phyloP scores from a whole-genome alignment of 2,329 filamentous ascomycete genomes.

The Huntiella omanensis region DNA sequence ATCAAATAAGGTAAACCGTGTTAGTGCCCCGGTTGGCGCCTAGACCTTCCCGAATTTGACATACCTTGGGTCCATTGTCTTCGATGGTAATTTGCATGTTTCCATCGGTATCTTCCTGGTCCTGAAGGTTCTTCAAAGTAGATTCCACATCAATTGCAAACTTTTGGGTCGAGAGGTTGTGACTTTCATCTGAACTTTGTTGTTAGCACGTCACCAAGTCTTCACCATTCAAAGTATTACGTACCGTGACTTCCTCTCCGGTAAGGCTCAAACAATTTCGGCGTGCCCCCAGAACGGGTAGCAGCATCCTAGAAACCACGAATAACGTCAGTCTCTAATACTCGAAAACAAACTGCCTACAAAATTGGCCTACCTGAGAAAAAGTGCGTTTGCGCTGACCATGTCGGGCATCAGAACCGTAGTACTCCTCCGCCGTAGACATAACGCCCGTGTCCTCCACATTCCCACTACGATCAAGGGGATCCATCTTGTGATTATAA shows the following conservation, averaged over 20 bases:
- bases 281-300: background rate
- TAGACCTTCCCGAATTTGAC: constrained; percentile 5
- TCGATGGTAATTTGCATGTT: constrained; percentile 98
- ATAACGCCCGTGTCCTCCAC: constrained; percentile 30
- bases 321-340: too few relatives aligned
- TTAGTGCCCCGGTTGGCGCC: constrained; percentile 8
- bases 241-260: constrained; percentile 40
- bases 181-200: constrained; percentile 7
- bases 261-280: constrained; percentile 26
- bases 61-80: constrained; percentile 76
- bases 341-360: background rate
- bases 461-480: constrained; percentile 17
- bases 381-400: constrained; percentile 35
- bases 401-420: constrained; percentile 35
- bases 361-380: constrained; percentile 27
- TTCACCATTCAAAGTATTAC: constrained; percentile 11
- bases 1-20: background rate
- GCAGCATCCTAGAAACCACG: too few relatives aligned
- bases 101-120: constrained; percentile 77
- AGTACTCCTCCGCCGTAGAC: constrained; percentile 41
- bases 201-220: background rate
- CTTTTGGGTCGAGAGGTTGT: constrained; percentile 9
- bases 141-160: constrained; percentile 76
- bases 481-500: constrained; percentile 1
- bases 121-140: constrained; percentile 60